A percentile compares a stretch with the other conserved stretches of the same genome.
Evolutionary conservation across 371 early-diverging fungal species (phyloP).

Genomic region (Haplosporangium sp.): DNA sequence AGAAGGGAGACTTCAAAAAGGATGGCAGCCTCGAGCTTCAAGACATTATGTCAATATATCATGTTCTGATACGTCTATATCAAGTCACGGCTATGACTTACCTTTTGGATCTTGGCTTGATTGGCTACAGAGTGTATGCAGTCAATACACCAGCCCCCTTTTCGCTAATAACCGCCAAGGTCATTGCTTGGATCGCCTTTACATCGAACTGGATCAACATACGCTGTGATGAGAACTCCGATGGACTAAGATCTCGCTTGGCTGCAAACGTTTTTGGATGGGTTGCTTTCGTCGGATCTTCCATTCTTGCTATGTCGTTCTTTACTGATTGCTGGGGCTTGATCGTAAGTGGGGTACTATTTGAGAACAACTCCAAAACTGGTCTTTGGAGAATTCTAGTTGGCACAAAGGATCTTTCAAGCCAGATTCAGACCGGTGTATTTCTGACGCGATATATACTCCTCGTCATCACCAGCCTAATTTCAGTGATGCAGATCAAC

Average conservation of each 20-base stretch:
- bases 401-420: background rate
- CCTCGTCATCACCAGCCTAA: background rate
- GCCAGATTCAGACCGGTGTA: background rate
- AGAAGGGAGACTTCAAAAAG: background rate
- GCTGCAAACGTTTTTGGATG: background rate
- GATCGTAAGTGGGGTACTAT: background rate
- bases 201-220: background rate
- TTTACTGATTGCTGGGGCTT: constrained; percentile 3
- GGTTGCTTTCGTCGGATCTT: constrained; percentile 8
- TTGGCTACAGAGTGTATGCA: background rate
- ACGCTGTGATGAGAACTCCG: background rate
- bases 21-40: background rate
- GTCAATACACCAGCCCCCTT: background rate
- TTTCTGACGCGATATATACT: background rate
- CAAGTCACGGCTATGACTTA: constrained; percentile 1
- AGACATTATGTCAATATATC: background rate
- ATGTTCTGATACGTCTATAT: background rate
- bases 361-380: background rate
- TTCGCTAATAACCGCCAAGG: background rate
- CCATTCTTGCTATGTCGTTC: background rate
- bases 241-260: background rate
- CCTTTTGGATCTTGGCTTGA: constrained; percentile 12
- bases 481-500: background rate
- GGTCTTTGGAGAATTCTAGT: background rate
- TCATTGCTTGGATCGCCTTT: constrained; percentile 7